Percentiles rank a stretch among this genome's conserved stretches.
phyloP scores from a whole-genome alignment of 768 basidiomycete species.

The Chlorophyllum brunneum region DNA sequence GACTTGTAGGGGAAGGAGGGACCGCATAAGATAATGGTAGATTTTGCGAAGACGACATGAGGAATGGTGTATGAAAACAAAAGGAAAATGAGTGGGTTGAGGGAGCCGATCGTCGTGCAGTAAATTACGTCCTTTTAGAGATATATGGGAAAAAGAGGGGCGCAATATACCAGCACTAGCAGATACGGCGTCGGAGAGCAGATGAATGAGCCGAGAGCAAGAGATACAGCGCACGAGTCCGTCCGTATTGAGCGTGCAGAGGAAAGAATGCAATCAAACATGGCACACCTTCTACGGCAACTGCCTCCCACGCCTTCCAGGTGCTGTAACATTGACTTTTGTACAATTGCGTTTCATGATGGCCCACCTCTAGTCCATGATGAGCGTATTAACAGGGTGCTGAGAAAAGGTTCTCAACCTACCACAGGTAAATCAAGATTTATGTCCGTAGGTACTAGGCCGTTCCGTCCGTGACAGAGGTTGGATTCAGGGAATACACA shows the following conservation, averaged over 20 bases:
- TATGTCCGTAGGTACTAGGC: too few species aligned
- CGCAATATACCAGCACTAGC: background rate
- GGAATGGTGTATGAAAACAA: background rate
- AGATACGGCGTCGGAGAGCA: background rate
- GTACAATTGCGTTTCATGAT: too few species aligned
- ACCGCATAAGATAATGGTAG: constrained; percentile 21
- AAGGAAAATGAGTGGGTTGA: constrained; percentile 1
- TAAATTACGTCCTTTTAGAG: background rate
- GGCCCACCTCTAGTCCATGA: too few species aligned
- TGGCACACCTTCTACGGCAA: background rate
- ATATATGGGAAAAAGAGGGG: background rate
- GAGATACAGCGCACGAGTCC: background rate
- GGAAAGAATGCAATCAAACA: too few species aligned
- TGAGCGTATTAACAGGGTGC: too few species aligned
- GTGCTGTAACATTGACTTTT: too few species aligned
- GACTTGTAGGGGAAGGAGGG: constrained; percentile 18
- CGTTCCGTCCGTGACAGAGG: too few species aligned
- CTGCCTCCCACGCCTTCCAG: background rate
- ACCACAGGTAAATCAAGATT: too few species aligned
- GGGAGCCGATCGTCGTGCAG: background rate
- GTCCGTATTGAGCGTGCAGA: background rate
- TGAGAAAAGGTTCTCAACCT: too few species aligned
- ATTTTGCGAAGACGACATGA: constrained; percentile 22
- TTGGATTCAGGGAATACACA: too few species aligned
- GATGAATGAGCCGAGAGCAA: background rate